Base-by-base conservation (phyloP, 1,139 yeast genomes). In the Blastobotrys indianensis region DNA sequence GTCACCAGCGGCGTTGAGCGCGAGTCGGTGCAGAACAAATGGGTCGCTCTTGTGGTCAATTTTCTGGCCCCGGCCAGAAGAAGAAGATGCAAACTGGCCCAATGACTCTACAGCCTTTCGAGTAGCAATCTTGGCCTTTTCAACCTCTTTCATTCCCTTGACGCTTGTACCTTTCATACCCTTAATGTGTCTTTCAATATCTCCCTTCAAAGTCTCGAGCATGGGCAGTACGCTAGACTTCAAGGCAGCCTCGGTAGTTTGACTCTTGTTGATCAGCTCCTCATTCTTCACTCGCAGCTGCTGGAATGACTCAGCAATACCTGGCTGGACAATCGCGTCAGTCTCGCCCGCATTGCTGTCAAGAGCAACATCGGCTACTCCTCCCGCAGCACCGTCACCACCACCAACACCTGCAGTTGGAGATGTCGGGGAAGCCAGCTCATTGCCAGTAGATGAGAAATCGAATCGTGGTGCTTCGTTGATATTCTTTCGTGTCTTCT, bases 41-140 rank as follows among this genome's bases (percentile, higher is more conserved):
- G 80, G 80, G 53, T 75, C 80, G 40, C 59, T 58, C 46, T 63
- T 60, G 45, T 69, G 65, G 30, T 74, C 76, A 9, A 65, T 50
- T 49, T 65, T 67, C 37, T 46, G 34, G 8, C 51, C 49, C 4
- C 53, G 46, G 20, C 49, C 46, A 34, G 48, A 51, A 25, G 58
- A 56, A 6, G 65, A 54, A 11, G 67, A 56, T 8, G 60, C 54
- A 38, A 60, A 51, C 39, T 56, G 61, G 43, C 69, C 70, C 30
- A 70, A 61, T 7, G 51, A 42, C 54, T 69, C 74, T 40, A 70
- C 57, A 32, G 61, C 57, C 54, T 62, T 60, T 51, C 62, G 66
- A 7, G 73, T 67, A n/a, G 41, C 39, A 20, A 49, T 51, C 29
- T 66, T 64, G 17, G 66, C 63, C 58, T 60, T 61, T 46, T 68